These are phyloP conservation scores for Fusarium chuoi DNA, from an alignment of 2,329 filamentous ascomycete species.

Conservation along the genomic window DNA sequence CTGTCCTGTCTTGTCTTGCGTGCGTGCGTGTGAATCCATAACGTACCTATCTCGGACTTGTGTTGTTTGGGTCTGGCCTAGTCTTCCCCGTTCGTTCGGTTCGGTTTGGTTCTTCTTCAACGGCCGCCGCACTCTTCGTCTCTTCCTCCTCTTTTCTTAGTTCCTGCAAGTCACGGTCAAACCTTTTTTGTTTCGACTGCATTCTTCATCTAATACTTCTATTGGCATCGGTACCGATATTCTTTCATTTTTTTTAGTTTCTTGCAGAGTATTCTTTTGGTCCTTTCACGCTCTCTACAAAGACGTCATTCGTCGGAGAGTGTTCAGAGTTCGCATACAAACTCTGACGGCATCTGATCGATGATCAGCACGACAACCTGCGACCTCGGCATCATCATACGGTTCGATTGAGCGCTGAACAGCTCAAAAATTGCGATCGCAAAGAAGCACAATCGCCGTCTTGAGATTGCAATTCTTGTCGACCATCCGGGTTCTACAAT, in stretches of 20 bases:
- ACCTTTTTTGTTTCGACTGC: constrained; percentile 2
- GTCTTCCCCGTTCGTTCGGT: neutral
- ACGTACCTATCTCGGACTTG: constrained; percentile 22
- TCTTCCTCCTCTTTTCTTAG: constrained; percentile 29
- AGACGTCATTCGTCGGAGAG: constrained; percentile 11
- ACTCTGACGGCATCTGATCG: constrained; percentile 4
- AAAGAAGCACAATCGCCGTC: neutral
- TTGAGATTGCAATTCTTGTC: neutral
- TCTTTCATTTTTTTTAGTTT: neutral
- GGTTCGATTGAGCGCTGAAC: neutral
- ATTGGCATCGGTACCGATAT: neutral
- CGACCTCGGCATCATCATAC: constrained; percentile 1
- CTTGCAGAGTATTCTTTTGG: constrained; percentile 17
- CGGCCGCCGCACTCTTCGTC: constrained; percentile 26
- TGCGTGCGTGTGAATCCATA: neutral
- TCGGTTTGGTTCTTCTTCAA: constrained; percentile 13
- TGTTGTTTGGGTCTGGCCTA: constrained; percentile 6
- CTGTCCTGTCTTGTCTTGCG: neutral
- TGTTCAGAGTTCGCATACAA: constrained; percentile 3
- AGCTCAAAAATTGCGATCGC: neutral
- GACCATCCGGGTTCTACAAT: constrained; percentile 19
- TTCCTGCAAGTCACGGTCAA: constrained; percentile 13
- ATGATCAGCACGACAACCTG: constrained; percentile 9
- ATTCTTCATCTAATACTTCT: neutral
- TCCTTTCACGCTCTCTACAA: constrained; percentile 21